Conservation (phyloP, 768 basidiomycete genomes). For the Neoboletus brunneissimus region DNA sequence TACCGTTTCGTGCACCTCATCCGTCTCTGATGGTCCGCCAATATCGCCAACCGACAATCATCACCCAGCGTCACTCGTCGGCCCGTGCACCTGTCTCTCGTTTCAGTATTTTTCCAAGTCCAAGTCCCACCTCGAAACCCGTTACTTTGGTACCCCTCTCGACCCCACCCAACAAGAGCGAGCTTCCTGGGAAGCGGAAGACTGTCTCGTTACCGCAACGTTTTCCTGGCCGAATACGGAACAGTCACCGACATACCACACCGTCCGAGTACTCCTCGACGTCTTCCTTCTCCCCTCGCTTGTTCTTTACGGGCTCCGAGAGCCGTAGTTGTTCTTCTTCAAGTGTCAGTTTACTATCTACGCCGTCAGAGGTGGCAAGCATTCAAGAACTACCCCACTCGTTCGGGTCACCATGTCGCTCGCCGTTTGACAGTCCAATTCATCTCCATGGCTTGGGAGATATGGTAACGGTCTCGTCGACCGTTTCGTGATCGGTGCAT, state of each 20-base stretch:
- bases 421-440: neutral
- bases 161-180: neutral
- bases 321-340: slow-evolving; percentile 1
- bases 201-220: slow-evolving; percentile 6
- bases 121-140: neutral
- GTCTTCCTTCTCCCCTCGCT: slow-evolving; percentile 1
- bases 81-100: neutral
- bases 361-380: neutral
- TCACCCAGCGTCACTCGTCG: neutral
- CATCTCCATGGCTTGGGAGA: neutral
- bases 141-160: slow-evolving; percentile 11
- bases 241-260: neutral
- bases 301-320: slow-evolving; percentile 1
- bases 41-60: neutral
- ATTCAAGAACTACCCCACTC: neutral
- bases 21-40: slow-evolving; percentile 5
- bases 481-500: neutral
- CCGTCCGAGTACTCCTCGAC: slow-evolving; percentile 8
- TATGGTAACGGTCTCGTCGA: neutral
- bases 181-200: neutral
- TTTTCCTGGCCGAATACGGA: neutral
- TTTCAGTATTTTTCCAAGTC: slow-evolving; percentile 3
- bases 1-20: slow-evolving; percentile 17
- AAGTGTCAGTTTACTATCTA: neutral
- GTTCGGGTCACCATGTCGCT: neutral